Percentiles rank a stretch among this genome's conserved stretches.
phyloP scores from a whole-genome alignment of 805 yeast species.

The Nakazawaea peltata region DNA sequence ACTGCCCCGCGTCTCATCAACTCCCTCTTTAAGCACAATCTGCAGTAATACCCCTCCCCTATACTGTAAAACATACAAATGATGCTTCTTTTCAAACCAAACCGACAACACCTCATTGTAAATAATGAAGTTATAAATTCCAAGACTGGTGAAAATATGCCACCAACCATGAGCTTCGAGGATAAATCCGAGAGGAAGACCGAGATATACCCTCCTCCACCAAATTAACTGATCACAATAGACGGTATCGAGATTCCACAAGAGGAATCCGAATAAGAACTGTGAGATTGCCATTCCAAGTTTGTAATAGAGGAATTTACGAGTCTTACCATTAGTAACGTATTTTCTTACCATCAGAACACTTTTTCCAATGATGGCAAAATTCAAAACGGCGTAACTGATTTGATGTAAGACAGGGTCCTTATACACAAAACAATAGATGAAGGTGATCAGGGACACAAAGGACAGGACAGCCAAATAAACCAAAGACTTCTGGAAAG shows the following conservation, averaged over 20 bases:
- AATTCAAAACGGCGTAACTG: conserved; percentile 68
- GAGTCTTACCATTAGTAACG: conserved; percentile 42
- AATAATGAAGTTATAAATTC: conserved; percentile 75
- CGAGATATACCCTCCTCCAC: conserved; percentile 49
- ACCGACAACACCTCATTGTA: conserved; percentile 67
- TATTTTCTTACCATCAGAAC: conserved; percentile 38
- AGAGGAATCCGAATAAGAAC: conserved; percentile 62
- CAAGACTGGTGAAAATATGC: conserved; percentile 77
- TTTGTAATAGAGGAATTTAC: conserved; percentile 42
- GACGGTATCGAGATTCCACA: conserved; percentile 84
- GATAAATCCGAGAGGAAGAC: conserved; percentile 78
- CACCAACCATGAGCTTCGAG: conserved; percentile 95
- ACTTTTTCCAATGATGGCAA: conserved; percentile 53
- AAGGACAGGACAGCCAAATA: conserved; percentile 13
- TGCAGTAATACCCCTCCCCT: conserved; percentile 41
- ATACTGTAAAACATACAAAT: conserved; percentile 49
- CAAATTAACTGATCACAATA: conserved; percentile 55
- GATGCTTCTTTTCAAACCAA: conserved; percentile 44
- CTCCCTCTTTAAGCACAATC: conserved; percentile 22
- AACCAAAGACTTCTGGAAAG: conserved; percentile 7
- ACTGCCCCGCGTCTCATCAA: no score
- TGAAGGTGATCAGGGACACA: conserved; percentile 51
- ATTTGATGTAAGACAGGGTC: conserved; percentile 85
- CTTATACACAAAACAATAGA: conserved; percentile 41
- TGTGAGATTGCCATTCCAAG: conserved; percentile 51